These are phyloP conservation scores for Tympanopsis confertula DNA, from an alignment of 2,329 filamentous ascomycete species.

Conservation along the genomic window DNA sequence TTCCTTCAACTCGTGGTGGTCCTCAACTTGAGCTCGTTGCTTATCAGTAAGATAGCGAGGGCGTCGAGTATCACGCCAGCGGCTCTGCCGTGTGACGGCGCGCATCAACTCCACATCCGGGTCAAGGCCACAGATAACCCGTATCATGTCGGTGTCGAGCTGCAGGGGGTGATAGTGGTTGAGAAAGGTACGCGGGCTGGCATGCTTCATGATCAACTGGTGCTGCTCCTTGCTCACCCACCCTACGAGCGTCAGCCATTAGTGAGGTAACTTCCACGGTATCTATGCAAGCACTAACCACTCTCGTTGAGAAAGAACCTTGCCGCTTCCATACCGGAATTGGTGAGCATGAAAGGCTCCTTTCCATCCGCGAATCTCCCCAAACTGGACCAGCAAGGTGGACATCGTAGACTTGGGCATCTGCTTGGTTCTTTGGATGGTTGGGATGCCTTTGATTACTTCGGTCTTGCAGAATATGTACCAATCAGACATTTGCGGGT, in stretches of 20 bases:
- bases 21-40: constrained; percentile 5
- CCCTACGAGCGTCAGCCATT: neutral
- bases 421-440: neutral
- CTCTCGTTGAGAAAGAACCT: neutral
- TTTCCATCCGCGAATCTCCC: neutral
- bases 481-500: constrained; percentile 3
- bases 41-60: constrained; percentile 6
- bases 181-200: constrained; percentile 7
- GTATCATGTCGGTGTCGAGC: constrained; percentile 7
- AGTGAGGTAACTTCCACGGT: neutral
- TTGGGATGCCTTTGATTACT: constrained; percentile 3
- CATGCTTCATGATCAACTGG: constrained; percentile 10
- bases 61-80: constrained; percentile 7
- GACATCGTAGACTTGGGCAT: neutral
- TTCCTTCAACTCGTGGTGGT: constrained; percentile 7
- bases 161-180: constrained; percentile 8
- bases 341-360: neutral
- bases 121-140: constrained; percentile 6
- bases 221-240: constrained; percentile 6
- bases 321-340: neutral
- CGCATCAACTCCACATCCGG: constrained; percentile 6
- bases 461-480: constrained; percentile 7
- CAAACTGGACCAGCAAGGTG: neutral
- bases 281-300: neutral
- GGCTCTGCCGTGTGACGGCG: constrained; percentile 5